Evolutionary conservation across 2,329 filamentous ascomycete genomes (phyloP).

Genomic region (Penicillium digitatum): DNA sequence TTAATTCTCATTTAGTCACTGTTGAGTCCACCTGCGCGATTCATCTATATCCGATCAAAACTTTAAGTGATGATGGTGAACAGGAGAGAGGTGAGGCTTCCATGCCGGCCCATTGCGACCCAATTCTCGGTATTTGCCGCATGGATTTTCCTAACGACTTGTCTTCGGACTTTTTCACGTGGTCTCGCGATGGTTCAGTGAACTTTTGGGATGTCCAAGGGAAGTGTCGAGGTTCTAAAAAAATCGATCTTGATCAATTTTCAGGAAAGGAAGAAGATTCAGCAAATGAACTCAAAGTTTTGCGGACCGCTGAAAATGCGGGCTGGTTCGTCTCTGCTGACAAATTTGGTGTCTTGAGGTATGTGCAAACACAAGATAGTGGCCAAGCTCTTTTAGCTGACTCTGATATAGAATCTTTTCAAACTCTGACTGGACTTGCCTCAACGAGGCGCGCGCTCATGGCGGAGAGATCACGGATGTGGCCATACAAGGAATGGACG

Average conservation of each 20-base stretch:
- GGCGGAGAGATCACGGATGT: constrained; percentile 80
- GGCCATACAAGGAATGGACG: constrained; percentile 62
- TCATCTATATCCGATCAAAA: constrained; percentile 54
- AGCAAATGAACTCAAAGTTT: constrained; percentile 55
- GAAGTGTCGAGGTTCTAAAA: constrained; percentile 59
- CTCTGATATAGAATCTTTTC: constrained; percentile 27
- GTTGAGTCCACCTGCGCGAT: constrained; percentile 74
- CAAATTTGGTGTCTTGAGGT: constrained; percentile 73
- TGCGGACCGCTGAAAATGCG: constrained; percentile 58
- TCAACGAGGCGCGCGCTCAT: constrained; percentile 78
- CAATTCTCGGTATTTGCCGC: constrained; percentile 66
- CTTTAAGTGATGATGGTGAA: constrained; percentile 29
- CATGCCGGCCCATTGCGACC: constrained; percentile 55
- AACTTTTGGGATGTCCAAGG: constrained; percentile 80
- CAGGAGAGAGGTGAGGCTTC: constrained; percentile 31
- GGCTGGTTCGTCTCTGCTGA: constrained; percentile 77
- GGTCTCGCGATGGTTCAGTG: constrained; percentile 76
- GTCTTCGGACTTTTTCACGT: constrained; percentile 77
- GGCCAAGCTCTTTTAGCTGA: constrained; percentile 15
- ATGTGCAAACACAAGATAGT: constrained; percentile 16
- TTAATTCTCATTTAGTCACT: constrained; percentile 65
- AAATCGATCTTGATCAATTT: constrained; percentile 65
- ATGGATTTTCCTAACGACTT: constrained; percentile 58
- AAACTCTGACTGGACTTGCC: constrained; percentile 54
- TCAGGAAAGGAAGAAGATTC: constrained; percentile 42